phyloP scores from a whole-genome alignment of 208 protist species.

The Crithidia thermophila region DNA sequence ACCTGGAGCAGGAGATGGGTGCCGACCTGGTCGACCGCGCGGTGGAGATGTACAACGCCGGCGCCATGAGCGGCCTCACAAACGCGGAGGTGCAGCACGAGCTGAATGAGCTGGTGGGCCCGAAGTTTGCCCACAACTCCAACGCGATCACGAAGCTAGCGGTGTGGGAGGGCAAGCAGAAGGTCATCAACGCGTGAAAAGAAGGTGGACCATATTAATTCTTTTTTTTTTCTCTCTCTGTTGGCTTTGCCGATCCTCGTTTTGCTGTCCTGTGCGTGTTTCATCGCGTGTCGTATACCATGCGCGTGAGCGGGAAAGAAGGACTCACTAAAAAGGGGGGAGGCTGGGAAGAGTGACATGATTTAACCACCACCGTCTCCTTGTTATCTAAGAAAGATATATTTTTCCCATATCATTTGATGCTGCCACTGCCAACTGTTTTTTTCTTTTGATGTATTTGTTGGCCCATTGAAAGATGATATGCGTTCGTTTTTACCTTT shows the following conservation, averaged over 20 bases:
- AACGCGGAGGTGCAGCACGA: conserved; percentile 77
- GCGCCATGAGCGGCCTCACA: conserved; percentile 59
- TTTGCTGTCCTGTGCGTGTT: too few relatives aligned
- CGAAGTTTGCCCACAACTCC: conserved; percentile 64
- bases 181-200: conserved; percentile 24
- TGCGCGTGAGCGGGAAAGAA: too few relatives aligned
- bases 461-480: not conserved
- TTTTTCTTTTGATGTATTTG: not conserved
- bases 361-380: too few relatives aligned
- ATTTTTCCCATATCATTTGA: too few relatives aligned
- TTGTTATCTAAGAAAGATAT: too few relatives aligned
- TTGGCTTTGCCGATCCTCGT: not conserved
- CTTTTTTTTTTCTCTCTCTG: conserved; percentile 4
- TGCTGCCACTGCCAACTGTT: too few relatives aligned
- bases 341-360: too few relatives aligned
- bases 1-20: conserved; percentile 80
- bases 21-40: conserved; percentile 61
- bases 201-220: not conserved
- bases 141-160: conserved; percentile 88
- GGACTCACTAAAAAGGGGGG: too few relatives aligned
- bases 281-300: too few relatives aligned
- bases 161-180: conserved; percentile 85
- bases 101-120: conserved; percentile 66
- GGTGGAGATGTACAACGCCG: conserved; percentile 73
- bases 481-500: not conserved